Evolutionary conservation across 345 rosid species (phyloP), one percentile per base, ranked within the genome.

Genomic region (Zanthoxylum bungeanum): DNA sequence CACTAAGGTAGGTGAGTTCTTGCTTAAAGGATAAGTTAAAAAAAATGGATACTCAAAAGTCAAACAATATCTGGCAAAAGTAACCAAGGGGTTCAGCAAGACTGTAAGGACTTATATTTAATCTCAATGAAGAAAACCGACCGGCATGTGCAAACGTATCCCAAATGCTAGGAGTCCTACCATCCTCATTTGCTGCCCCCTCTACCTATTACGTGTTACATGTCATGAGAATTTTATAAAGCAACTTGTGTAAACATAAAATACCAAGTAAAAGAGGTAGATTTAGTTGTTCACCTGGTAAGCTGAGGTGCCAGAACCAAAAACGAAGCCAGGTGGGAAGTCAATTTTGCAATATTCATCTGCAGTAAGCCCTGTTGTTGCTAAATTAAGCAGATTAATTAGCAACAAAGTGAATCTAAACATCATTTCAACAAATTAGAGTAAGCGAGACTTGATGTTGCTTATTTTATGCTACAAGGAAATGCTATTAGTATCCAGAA

Each of bases 181-280:
- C 85, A 74, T 81, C 87, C 75, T 71, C 71, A 21, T 77, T 73
- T 53, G 85, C 87, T 28, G 83, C 85, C 46, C 85, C 87, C 63
- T 84, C 85, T 68, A 81, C 85, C 87, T 81, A 8, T 8, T 7
- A 28, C 30, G 24, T 46, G 14, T 64, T 30, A 46, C 47, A 1
- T n/a, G 8, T 68, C 14, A 55, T 2, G 12, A 67, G 70, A 52
- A 51, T 50, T 14, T 61, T 21, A 22, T n/a, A 37, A n/a, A 7
- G 16, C 53, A 0, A 7, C 7, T 3, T 7, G 24, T 64, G 11
- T n/a, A n/a, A n/a, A n/a, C n/a, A n/a, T 34, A 34, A n/a, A 52
- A 52, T 21, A 22, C 40, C 16, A 8, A 52, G 50, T 19, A 30
- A 0, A 33, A 24, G 14, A 68, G 55, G 36, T 19, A 39, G 30